These are phyloP conservation scores for Glonium stellatum DNA, from an alignment of 495 filamentous ascomycete genomes.

Conservation along the genomic window DNA sequence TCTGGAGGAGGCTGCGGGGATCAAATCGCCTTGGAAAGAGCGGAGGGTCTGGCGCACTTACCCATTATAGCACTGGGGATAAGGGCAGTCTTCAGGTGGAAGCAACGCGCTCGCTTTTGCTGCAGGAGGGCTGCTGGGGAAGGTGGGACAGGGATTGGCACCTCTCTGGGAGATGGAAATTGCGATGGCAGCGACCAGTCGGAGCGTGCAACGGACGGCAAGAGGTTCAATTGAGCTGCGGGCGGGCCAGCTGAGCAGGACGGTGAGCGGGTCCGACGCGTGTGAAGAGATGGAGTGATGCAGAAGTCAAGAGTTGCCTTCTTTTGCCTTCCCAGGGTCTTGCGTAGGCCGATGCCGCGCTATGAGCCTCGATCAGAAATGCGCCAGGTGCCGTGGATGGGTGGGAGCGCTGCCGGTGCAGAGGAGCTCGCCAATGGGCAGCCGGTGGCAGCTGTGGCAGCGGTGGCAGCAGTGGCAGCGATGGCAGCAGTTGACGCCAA, in stretches of 20 bases:
- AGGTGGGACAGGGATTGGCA: slow-evolving; percentile 11
- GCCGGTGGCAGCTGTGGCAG: no score
- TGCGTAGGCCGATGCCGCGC: slow-evolving; percentile 11
- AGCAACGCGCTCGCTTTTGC: slow-evolving; percentile 6
- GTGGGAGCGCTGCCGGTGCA: not conserved
- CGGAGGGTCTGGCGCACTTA: slow-evolving; percentile 4
- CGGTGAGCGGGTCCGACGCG: not conserved
- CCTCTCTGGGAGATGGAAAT: slow-evolving; percentile 7
- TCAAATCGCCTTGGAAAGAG: not conserved
- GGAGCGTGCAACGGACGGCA: slow-evolving; percentile 7
- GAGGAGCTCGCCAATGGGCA: not conserved
- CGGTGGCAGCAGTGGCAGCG: no score
- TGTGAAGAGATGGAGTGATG: not conserved
- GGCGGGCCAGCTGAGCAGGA: not conserved
- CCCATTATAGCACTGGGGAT: slow-evolving; percentile 15
- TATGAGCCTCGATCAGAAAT: slow-evolving; percentile 5
- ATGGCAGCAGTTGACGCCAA: no score
- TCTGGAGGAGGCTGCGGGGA: not conserved
- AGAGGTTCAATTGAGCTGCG: slow-evolving; percentile 1
- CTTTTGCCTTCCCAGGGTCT: slow-evolving; percentile 18
- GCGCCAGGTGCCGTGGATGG: slow-evolving; percentile 4
- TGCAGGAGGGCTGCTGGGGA: slow-evolving; percentile 7
- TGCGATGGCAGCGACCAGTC: not conserved
- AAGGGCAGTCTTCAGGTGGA: slow-evolving; percentile 14
- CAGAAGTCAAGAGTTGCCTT: slow-evolving; percentile 19